Conservation (phyloP, 164 flowering plant species). For the Dillenia turbinata region DNA sequence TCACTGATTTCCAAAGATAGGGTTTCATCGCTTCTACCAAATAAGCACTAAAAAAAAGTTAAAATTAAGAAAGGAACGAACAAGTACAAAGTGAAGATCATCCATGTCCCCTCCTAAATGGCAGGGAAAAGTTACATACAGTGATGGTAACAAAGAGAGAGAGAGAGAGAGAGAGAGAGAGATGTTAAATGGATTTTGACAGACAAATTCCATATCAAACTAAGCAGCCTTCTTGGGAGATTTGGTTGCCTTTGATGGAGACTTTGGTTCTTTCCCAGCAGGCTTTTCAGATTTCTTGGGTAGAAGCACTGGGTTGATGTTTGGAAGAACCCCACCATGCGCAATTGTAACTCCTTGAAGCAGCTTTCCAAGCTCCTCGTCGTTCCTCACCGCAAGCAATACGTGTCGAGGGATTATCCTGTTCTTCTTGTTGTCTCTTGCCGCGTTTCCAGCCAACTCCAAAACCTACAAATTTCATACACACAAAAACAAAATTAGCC, state of each 20-base stretch:
- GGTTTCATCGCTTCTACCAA: too few relatives aligned
- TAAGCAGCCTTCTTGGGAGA: constrained; percentile 42
- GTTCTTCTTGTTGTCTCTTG: constrained; percentile 74
- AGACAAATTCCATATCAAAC: background rate
- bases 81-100: too few relatives aligned
- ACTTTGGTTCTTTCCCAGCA: constrained; percentile 34
- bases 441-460: constrained; percentile 82
- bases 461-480: constrained; percentile 34
- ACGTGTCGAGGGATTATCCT: constrained; percentile 69
- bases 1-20: too few relatives aligned
- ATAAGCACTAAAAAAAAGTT: too few relatives aligned
- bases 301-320: constrained; percentile 64
- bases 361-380: constrained; percentile 71
- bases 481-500: background rate
- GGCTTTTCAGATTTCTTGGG: constrained; percentile 58
- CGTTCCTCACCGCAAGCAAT: constrained; percentile 66
- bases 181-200: too few relatives aligned
- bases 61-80: too few relatives aligned
- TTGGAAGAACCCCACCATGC: constrained; percentile 69
- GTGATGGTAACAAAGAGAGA: too few relatives aligned
- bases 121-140: too few relatives aligned
- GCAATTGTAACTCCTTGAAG: constrained; percentile 65
- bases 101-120: too few relatives aligned
- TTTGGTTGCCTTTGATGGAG: constrained; percentile 44
- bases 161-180: too few relatives aligned